phyloP scores from a whole-genome alignment of 495 filamentous ascomycete species.

The Terfezia claveryi region DNA sequence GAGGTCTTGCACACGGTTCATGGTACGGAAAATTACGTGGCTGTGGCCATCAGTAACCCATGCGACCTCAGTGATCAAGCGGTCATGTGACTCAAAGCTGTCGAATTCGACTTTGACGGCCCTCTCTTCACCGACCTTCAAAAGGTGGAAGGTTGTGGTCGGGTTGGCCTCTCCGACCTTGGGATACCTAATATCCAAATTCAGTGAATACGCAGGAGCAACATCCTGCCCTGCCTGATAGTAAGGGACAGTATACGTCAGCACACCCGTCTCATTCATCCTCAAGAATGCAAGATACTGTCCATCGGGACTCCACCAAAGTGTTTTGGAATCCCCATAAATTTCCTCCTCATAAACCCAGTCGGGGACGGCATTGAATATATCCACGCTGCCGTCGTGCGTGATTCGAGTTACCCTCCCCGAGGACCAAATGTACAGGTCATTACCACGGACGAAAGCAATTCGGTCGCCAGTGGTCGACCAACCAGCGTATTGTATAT shows the following conservation, averaged over 20 bases:
- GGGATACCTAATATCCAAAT: slow-evolving; percentile 32
- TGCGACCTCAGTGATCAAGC: slow-evolving; percentile 34
- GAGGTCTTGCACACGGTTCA: slow-evolving; percentile 34
- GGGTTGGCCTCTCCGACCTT: slow-evolving; percentile 34
- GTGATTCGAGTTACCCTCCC: slow-evolving; percentile 30
- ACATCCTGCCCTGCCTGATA: slow-evolving; percentile 29
- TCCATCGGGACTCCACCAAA: slow-evolving; percentile 38
- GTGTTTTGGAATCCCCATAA: slow-evolving; percentile 25
- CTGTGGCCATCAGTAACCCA: slow-evolving; percentile 33
- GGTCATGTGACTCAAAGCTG: slow-evolving; percentile 27
- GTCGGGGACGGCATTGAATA: slow-evolving; percentile 37
- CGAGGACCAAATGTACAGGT: slow-evolving; percentile 31
- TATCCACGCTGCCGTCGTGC: slow-evolving; percentile 29
- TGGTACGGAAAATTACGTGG: slow-evolving; percentile 31
- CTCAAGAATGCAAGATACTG: slow-evolving; percentile 33
- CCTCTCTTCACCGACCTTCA: slow-evolving; percentile 21
- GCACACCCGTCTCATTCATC: slow-evolving; percentile 35
- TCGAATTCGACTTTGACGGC: slow-evolving; percentile 22
- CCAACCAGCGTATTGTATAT: slow-evolving; percentile 36
- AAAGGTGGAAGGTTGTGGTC: slow-evolving; percentile 28
- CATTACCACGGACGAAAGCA: slow-evolving; percentile 34
- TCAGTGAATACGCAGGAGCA: slow-evolving; percentile 30
- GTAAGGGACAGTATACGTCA: slow-evolving; percentile 34
- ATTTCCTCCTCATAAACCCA: slow-evolving; percentile 46
- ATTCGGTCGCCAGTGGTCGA: slow-evolving; percentile 27